These are phyloP conservation scores for Nicotiana sylvestris DNA, from an alignment of 257 asterid species.

Conservation along the genomic window DNA sequence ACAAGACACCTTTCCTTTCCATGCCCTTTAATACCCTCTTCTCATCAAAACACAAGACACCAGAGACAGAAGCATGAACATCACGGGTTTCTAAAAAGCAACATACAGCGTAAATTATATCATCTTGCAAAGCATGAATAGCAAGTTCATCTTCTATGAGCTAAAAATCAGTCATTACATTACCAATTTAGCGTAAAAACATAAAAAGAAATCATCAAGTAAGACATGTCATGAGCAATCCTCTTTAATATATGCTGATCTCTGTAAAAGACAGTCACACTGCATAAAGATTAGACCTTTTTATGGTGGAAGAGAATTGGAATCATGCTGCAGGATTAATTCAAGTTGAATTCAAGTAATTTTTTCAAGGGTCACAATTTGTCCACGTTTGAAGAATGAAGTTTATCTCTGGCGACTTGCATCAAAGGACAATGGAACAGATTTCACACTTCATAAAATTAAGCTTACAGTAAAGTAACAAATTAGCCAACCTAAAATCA, in stretches of 20 bases:
- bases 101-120: constrained; percentile 54
- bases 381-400: neutral
- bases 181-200: neutral
- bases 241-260: neutral
- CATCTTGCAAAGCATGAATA: constrained; percentile 51
- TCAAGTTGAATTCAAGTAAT: neutral
- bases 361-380: neutral
- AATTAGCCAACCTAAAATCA: neutral
- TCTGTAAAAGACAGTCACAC: neutral
- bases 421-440: neutral
- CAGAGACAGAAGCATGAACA: constrained; percentile 56
- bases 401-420: neutral
- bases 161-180: neutral
- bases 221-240: neutral
- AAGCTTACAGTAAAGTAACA: neutral
- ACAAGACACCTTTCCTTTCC: constrained; percentile 47
- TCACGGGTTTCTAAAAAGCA: constrained; percentile 63
- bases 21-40: constrained; percentile 46
- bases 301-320: neutral
- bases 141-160: constrained; percentile 51
- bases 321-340: constrained; percentile 3
- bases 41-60: constrained; percentile 51
- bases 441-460: neutral
- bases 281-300: neutral
- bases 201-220: neutral